Conservation (phyloP, 2,329 filamentous ascomycete species). For the Colletotrichum simmondsii region DNA sequence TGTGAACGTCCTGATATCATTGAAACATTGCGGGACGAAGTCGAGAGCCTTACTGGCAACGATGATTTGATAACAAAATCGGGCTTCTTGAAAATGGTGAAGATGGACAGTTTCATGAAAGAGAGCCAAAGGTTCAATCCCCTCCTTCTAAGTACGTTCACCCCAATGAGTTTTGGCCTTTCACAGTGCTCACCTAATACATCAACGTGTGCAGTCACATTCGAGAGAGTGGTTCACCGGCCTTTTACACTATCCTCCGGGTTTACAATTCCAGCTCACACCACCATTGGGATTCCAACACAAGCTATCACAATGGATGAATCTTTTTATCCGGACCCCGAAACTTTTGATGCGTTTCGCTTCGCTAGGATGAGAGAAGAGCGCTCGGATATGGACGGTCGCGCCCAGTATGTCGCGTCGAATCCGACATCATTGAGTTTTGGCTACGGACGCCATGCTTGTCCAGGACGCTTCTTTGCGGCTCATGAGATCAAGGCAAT, state of each 20-base stretch:
- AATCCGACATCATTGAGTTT: slow-evolving; percentile 10
- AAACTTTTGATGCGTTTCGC: no score
- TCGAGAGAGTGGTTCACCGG: no score
- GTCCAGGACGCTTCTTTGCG: slow-evolving; percentile 15
- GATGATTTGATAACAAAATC: not conserved
- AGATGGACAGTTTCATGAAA: slow-evolving; percentile 26
- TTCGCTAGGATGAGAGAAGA: no score
- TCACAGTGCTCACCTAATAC: no score
- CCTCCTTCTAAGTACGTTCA: not conserved
- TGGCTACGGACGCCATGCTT: slow-evolving; percentile 13
- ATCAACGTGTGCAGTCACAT: no score
- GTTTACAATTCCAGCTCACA: no score
- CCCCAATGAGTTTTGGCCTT: no score
- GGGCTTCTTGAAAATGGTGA: slow-evolving; percentile 4
- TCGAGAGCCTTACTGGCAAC: not conserved
- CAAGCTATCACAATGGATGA: no score
- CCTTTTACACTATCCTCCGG: no score
- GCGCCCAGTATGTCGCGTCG: slow-evolving; percentile 5
- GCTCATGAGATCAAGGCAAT: slow-evolving; percentile 3
- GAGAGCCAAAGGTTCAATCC: slow-evolving; percentile 10
- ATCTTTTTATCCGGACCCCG: no score
- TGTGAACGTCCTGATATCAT: slow-evolving; percentile 17
- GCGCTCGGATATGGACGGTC: no score
- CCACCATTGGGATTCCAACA: no score
- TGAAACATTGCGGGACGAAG: slow-evolving; percentile 5